A percentile compares a stretch with the other conserved stretches of the same genome.
phyloP scores from a whole-genome alignment of 2,329 filamentous ascomycete species.

The Hyphodiscus sp. region DNA sequence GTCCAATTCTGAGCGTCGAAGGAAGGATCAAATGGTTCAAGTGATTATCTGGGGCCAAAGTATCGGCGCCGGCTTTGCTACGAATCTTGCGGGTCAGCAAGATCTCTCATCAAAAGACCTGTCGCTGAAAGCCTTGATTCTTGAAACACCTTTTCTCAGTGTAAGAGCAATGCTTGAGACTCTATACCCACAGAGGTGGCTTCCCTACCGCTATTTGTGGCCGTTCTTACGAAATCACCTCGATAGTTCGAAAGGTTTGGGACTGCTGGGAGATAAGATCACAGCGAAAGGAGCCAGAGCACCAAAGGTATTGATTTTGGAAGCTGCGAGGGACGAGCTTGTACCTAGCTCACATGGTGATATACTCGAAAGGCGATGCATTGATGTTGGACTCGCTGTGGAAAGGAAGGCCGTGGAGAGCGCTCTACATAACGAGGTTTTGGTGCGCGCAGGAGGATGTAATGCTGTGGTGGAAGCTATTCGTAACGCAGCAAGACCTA shows the following conservation, averaged over 20 bases:
- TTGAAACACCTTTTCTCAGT: constrained; percentile 72
- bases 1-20: constrained; percentile 29
- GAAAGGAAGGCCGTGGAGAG: constrained; percentile 38
- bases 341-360: constrained; percentile 47
- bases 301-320: constrained; percentile 38
- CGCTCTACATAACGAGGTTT: constrained; percentile 52
- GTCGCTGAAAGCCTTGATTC: constrained; percentile 45
- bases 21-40: constrained; percentile 26
- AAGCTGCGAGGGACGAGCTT: constrained; percentile 53
- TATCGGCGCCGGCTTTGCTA: constrained; percentile 66
- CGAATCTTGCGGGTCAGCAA: constrained; percentile 35
- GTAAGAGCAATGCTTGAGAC: constrained; percentile 63
- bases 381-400: constrained; percentile 40
- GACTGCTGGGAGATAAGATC: constrained; percentile 32
- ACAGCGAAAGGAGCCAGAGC: constrained; percentile 20
- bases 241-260: constrained; percentile 47
- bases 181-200: constrained; percentile 72
- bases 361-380: constrained; percentile 40
- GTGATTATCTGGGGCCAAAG: constrained; percentile 72
- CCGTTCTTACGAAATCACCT: constrained; percentile 64
- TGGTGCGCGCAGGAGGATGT: constrained; percentile 40
- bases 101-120: constrained; percentile 9
- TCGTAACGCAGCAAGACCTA: constrained; percentile 2
- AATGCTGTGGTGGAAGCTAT: constrained; percentile 40
- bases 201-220: constrained; percentile 70